These are phyloP conservation scores for Dalbergia cultrata DNA, from an alignment of 306 rosid genomes.

Conservation along the genomic window DNA sequence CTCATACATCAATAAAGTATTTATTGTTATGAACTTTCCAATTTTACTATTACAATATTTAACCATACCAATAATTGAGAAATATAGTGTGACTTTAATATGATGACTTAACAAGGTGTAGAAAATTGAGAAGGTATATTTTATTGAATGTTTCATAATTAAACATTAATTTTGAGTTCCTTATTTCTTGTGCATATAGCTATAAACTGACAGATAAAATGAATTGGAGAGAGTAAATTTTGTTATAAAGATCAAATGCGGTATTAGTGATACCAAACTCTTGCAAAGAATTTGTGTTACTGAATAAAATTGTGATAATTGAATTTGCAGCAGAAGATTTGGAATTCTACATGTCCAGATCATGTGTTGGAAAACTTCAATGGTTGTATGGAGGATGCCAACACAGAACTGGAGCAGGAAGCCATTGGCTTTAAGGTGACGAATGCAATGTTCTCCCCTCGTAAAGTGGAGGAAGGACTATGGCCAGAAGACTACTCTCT, in stretches of 20 bases:
- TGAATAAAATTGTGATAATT: conserved; percentile 30
- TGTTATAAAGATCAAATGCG: conserved; percentile 5
- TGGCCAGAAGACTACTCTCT: conserved; percentile 91
- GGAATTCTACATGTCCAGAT: conserved; percentile 68
- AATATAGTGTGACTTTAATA: no score
- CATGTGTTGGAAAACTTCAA: conserved; percentile 50
- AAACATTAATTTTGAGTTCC: no score
- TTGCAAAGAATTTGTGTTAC: background rate
- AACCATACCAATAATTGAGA: no score
- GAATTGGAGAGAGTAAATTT: background rate
- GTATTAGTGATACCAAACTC: conserved; percentile 17
- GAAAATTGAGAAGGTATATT: no score
- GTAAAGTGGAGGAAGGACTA: conserved; percentile 79
- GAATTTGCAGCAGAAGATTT: conserved; percentile 68
- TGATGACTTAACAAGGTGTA: no score
- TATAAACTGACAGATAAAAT: no score
- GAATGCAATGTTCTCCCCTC: conserved; percentile 73
- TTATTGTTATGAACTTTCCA: no score
- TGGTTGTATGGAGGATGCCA: conserved; percentile 44
- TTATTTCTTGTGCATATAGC: no score
- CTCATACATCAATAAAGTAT: no score
- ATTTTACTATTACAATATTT: no score
- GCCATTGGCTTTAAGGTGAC: conserved; percentile 78
- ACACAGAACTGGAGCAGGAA: conserved; percentile 45
- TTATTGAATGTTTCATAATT: no score